Evolutionary conservation across 306 rosid genomes (phyloP), one percentile per base, ranked within the genome.

Genomic region (Begonia peltatifolia): DNA sequence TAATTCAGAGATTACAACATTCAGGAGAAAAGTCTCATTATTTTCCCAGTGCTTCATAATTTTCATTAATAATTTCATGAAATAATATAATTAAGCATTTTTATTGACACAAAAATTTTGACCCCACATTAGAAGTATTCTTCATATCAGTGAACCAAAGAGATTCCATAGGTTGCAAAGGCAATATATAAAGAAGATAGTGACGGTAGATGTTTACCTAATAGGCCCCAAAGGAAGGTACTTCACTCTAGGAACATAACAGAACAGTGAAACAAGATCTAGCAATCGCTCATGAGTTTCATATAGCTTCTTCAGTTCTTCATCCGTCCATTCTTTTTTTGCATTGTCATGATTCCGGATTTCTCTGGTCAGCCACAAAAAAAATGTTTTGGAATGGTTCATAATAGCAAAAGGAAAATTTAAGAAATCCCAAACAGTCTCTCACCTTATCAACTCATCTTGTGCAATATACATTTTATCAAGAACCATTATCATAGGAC

Each of bases 391-490:
- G 9, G 38, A 7, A 30, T 1, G 38, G 38, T 5, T 30, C 7
- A 30, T 30, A 30, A 30, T 5, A 30, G 58, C 36, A 56, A 43
- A 15, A 17, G 47, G 14, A 16, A 35, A 54, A 36, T 62, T 30
- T 16, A 9, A 51, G 20, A 56, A 53, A 14, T 58, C 58, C 38
- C 38, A 30, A 30, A 7, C 38, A 30, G 9, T 30, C 41, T 67
- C 90, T 76, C 69, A 90, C 99, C 78, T 86, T 73, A 86, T 83
- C 78, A 90, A 76, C 58, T 90, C 93, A 81, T 90, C 99, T 75
- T 90, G 99, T 5, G 88, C 94, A 71, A 61, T 83, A 69, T 90
- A 90, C 94, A 90, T 90, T 78, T 86, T 95, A 80, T 90, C 99
- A 62, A 90, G 79, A 74, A 85, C 84, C 73, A 80, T 82, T 60